These are phyloP conservation scores for Suhomyces chickasaworum DNA, from an alignment of 1,139 yeast species.

Conservation along the genomic window DNA sequence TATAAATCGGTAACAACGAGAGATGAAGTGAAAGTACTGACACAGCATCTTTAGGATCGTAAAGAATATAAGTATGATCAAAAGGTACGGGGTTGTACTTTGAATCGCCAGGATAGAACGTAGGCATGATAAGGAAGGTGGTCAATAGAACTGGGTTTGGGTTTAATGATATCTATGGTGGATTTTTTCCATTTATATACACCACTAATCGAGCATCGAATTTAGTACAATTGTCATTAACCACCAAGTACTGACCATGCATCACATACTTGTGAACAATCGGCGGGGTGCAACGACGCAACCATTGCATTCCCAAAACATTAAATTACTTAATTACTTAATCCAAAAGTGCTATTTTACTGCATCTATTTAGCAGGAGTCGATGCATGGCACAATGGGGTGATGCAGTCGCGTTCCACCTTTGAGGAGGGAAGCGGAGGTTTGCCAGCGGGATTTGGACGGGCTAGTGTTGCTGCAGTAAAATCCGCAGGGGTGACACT, in stretches of 20 bases:
- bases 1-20: slow-evolving; percentile 80
- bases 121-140: slow-evolving; percentile 20
- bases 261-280: not conserved
- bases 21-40: slow-evolving; percentile 69
- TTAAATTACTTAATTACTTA: not conserved
- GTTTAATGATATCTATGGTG: not conserved
- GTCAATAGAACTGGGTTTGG: not conserved
- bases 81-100: slow-evolving; percentile 50
- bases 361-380: not conserved
- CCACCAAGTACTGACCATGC: not conserved
- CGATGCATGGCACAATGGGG: not conserved
- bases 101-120: slow-evolving; percentile 22
- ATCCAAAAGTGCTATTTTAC: not conserved
- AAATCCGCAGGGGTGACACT: not conserved
- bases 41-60: slow-evolving; percentile 65
- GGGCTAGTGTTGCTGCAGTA: not conserved
- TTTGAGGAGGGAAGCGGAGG: not conserved
- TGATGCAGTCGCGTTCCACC: not conserved
- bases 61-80: slow-evolving; percentile 76
- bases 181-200: not conserved
- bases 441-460: not conserved
- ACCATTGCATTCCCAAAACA: not conserved
- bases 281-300: slow-evolving; percentile 1
- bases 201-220: not conserved
- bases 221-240: not conserved